Base-by-base conservation (phyloP, 1,139 yeast species). In the Geotrichum europaeum region DNA sequence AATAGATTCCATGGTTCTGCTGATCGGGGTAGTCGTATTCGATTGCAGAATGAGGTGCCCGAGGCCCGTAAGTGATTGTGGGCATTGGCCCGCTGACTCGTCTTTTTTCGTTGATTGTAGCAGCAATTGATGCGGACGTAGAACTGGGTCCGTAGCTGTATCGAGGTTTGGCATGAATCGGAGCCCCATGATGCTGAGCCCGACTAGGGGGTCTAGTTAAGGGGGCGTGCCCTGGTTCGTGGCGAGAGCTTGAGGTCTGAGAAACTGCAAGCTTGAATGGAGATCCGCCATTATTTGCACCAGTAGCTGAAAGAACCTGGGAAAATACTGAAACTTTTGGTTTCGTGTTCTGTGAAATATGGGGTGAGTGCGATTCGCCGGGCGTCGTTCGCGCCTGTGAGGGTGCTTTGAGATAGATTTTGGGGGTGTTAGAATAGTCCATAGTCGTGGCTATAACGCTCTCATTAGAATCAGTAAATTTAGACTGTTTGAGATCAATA, bases 241-340 rank as follows among this genome's bases (percentile, higher is more conserved):
- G 56, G 20, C 34, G 49, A 15, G 30, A 15, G 25, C 47, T 53
- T 28, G 32, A 7, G 32, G 32, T 2, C 15, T n/a, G 20, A n/a
- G 40, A 28, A 13, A 12, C 50, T 22, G 34, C 20, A 24, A 15
- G 6, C 20, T 40, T 40, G 9, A 40, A 40, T 5, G 51, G 28
- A 15, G 55, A 18, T 20, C 55, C 36, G 9, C 40, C 49, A 13
- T 15, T 22, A 12, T 36, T 25, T 15, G 40, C n/a, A 20, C 58
- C 56, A 25, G 63, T 45, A 7, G 55, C 56, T 22, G 60, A 36
- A 18, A 60, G 55, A n/a, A 57, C 57, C 18, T 60, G 58, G 6
- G 62, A 57, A 49, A 58, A 55, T 13, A 60, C 57, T 7, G 63
- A 56, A 20, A 49, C 57, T 15, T 51, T 57, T 15, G 59, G 59